Base-by-base conservation (phyloP, 2,329 filamentous ascomycete species). In the Verruconis gallopava region DNA sequence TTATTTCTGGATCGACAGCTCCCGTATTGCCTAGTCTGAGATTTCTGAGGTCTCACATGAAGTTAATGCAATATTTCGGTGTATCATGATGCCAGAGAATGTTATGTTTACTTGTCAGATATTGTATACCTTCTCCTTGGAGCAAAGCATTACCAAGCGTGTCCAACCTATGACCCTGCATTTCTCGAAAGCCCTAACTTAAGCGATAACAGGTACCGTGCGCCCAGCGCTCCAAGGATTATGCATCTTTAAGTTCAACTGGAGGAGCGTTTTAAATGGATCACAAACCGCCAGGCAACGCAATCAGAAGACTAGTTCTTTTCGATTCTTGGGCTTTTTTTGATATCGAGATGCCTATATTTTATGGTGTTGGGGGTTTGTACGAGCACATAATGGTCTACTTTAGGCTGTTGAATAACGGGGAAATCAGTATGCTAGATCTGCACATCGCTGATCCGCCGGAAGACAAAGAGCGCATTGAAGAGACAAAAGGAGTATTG, bases 261-360 rank as follows among this genome's bases (percentile, higher is more conserved):
- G 20, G 43, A 49, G 5, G 46, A 53, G 19, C 45, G 50, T 42
- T 46, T 54, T 40, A 48, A 44, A 20, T 59, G 56, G 56, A 51
- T 53, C 5, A 48, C 46, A 13, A 34, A 38, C 13, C 54, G 56
- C 1, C 21, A 48, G 11, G 55, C 56, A 1, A 55, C 44, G 19
- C 33, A 30, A 0, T 43, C 46, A 40, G 55, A 57, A 40, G 55
- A 57, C 38, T 43, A 44, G 1, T 54, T 53, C 15, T 57, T 56
- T 21, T 53, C 50, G 21, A 37, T 56, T 2, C 49, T 56, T 1
- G 55, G 55, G n/a, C n/a, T 2, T 49, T 57, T 9, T 57, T 57
- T 46, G 53, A 55, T 13, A n/a, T 43, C 6, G 9, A 37, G n/a
- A 43, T 45, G 19, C 18, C 39, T 17, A 13, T 28, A 9, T 5